Evolutionary conservation across 768 basidiomycete species (phyloP).

Genomic region (Sarcomyxa edulis): DNA sequence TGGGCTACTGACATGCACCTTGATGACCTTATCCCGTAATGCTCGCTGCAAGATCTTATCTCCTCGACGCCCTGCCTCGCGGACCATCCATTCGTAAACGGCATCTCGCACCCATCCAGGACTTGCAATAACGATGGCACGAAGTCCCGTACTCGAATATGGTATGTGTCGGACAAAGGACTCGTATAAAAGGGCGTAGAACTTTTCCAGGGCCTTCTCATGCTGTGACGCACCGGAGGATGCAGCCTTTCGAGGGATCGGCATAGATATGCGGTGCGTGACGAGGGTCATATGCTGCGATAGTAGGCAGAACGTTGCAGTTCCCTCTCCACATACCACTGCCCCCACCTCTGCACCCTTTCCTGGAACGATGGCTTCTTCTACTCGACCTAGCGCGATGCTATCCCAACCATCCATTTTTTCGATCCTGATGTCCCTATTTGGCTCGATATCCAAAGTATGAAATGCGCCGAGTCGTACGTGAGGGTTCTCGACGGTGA

Average conservation of each 20-base stretch:
- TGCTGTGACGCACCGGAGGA: conserved; percentile 77
- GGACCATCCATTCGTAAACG: conserved; percentile 77
- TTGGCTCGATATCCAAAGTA: conserved; percentile 88
- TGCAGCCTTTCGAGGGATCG: conserved; percentile 89
- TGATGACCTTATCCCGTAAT: conserved; percentile 77
- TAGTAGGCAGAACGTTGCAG: conserved; percentile 88
- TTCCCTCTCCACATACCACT: conserved; percentile 93
- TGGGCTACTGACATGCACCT: conserved; percentile 86
- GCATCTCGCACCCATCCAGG: conserved; percentile 95
- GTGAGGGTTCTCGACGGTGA: conserved; percentile 80
- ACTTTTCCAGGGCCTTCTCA: conserved; percentile 85
- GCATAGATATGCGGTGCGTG: conserved; percentile 80
- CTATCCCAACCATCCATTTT: conserved; percentile 92
- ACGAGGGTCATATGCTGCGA: conserved; percentile 97
- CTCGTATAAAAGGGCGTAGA: conserved; percentile 81
- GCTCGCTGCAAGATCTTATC: conserved; percentile 81
- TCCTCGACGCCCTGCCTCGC: conserved; percentile 72
- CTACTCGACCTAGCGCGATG: conserved; percentile 71
- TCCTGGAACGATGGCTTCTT: conserved; percentile 90
- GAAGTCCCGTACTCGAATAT: conserved; percentile 62
- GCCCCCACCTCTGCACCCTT: conserved; percentile 95
- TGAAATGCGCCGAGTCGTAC: conserved; percentile 93
- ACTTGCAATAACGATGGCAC: conserved; percentile 92
- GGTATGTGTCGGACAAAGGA: conserved; percentile 90
- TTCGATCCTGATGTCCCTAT: conserved; percentile 86